Base-by-base conservation (phyloP, 2,329 filamentous ascomycete species). In the Aspergillus uvarum region DNA sequence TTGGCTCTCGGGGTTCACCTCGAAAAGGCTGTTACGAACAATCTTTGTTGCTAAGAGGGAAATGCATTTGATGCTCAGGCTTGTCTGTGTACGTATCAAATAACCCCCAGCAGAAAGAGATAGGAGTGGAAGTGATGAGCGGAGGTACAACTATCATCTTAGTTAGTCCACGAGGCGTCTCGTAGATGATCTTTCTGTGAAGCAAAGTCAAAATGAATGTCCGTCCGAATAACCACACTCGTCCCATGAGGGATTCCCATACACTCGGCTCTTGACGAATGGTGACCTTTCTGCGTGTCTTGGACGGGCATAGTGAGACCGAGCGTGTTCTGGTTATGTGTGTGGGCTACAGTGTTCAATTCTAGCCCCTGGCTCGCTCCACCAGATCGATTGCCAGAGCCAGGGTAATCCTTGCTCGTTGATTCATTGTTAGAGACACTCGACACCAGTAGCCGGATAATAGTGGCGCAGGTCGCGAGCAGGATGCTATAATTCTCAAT, bases 401-500 rank as follows among this genome's bases (percentile, higher is more conserved):
- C 64, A 47, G 35, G 53, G 38, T 42, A 60, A 62, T 11, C 67
- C 64, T 29, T 67, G 58, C 38, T 63, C 63, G 14, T 4, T 0
- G n/a, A 44, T 44, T 8, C 38, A 6, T 44, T 12, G n/a, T 19
- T 16, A 44, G 38, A 16, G 14, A 52, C 16, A 70, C 67, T 21
- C 10, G 51, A 58, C 35, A 74, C 65, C 60, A 75, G 73, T 26
- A 76, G 68, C 3, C 74, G 70, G 42, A 70, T 68, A 26, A 76
- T 68, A 1, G 73, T 72, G 3, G 72, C 71, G 5, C 71, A 74
- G 2, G 72, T 72, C 19, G 74, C 74, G 21, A 76, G 67, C 0
- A 76, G 67, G 19, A 76, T 76, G 58, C 67, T 70, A 59, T 74
- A 75, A 52, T 76, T 76, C 58, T 76, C 74, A 21, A 76, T 75